Conservation (phyloP, 2,329 filamentous ascomycete genomes). For the Trichoderma atrobrunneum region DNA sequence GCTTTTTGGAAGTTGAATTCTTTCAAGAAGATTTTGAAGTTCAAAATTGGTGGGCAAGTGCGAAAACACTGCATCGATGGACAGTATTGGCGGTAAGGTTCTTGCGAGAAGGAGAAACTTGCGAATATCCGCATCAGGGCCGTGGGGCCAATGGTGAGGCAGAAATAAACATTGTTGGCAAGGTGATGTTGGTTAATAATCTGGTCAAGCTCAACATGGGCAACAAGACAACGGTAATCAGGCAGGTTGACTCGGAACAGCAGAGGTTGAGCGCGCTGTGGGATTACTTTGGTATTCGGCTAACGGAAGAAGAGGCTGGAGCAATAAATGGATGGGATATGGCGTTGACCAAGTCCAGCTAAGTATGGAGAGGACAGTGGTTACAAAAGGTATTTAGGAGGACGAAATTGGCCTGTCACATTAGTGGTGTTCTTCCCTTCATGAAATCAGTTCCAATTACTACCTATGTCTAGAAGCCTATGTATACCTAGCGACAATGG, state of each 20-base stretch:
- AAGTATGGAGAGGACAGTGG: neutral
- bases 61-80: slow-evolving; percentile 13
- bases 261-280: neutral
- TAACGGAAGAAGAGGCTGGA: neutral
- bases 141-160: no score
- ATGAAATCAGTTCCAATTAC: no score
- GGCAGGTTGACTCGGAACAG: neutral
- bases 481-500: no score
- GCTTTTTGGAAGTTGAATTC: slow-evolving; percentile 65
- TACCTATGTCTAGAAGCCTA: no score
- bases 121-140: neutral
- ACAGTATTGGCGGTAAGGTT: slow-evolving; percentile 19
- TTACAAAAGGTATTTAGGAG: neutral
- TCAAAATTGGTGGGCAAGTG: slow-evolving; percentile 22
- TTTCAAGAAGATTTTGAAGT: slow-evolving; percentile 23
- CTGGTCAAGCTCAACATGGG: neutral
- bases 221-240: neutral
- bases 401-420: neutral
- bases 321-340: neutral
- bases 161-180: neutral
- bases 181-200: neutral
- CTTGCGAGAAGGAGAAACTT: neutral
- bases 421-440: neutral
- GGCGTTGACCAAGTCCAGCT: neutral
- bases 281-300: neutral